These are phyloP conservation scores for Hypoxylon sp. DNA, from an alignment of 2,329 filamentous ascomycete species.

Conservation along the genomic window DNA sequence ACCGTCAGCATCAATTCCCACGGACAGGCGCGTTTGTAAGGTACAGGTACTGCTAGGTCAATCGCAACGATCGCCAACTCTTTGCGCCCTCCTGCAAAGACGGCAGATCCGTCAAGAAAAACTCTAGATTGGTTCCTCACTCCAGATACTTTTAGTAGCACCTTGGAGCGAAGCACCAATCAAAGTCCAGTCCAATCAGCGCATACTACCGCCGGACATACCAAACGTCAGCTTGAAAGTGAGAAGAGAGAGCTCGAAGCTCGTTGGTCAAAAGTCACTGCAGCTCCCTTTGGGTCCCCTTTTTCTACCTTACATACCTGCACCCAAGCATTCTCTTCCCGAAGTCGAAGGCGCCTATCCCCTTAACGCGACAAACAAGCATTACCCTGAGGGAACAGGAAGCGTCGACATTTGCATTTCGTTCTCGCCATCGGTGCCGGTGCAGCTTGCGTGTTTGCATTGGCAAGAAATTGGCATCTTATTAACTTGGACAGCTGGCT, in stretches of 20 bases:
- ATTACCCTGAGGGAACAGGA: conserved; percentile 5
- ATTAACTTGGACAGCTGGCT: conserved; percentile 32
- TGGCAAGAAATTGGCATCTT: conserved; percentile 17
- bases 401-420: conserved; percentile 15
- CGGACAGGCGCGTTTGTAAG: conserved; percentile 4
- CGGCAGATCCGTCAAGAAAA: conserved; percentile 27
- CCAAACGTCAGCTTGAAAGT: conserved; percentile 22
- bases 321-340: conserved; percentile 18
- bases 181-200: conserved; percentile 31
- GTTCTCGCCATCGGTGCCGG: conserved; percentile 15
- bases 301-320: conserved; percentile 7
- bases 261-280: conserved; percentile 32
- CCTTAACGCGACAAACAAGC: conserved; percentile 27
- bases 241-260: conserved; percentile 34
- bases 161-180: conserved; percentile 26
- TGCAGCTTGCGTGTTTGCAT: conserved; percentile 19
- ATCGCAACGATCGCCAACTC: conserved; percentile 25
- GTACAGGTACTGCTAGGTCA: conserved; percentile 3
- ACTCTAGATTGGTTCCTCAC: conserved; percentile 25
- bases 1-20: conserved; percentile 6
- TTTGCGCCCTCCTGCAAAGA: conserved; percentile 32
- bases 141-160: conserved; percentile 21
- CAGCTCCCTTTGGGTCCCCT: conserved; percentile 24
- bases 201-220: conserved; percentile 26
- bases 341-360: conserved; percentile 22